These are phyloP conservation scores for Fusarium pseudograminearum DNA, from an alignment of 2,329 filamentous ascomycete species.

Conservation along the genomic window DNA sequence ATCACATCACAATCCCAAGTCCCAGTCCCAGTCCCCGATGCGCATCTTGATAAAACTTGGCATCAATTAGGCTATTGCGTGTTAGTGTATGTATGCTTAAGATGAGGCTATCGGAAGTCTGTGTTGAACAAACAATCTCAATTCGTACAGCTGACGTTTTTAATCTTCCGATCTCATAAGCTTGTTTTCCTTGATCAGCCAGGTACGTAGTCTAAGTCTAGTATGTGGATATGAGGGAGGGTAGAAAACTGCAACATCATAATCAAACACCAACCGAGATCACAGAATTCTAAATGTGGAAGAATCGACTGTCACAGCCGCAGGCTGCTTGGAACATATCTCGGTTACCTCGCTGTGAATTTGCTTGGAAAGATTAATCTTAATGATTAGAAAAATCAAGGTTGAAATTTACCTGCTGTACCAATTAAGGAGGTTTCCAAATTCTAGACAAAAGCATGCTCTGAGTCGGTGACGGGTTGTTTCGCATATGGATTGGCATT, in stretches of 20 bases:
- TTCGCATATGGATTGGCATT: slow-evolving; percentile 3
- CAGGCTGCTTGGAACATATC: slow-evolving; percentile 18
- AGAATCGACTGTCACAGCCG: background rate
- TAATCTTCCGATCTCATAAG: slow-evolving; percentile 22
- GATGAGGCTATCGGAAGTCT: slow-evolving; percentile 18
- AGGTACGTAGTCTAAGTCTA: background rate
- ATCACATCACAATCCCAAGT: slow-evolving; percentile 2
- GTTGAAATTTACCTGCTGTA: background rate
- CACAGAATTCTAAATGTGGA: slow-evolving; percentile 35
- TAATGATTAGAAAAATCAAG: background rate
- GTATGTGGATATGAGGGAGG: slow-evolving; percentile 26
- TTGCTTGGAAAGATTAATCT: slow-evolving; percentile 15
- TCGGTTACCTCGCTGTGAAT: slow-evolving; percentile 26
- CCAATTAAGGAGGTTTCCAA: slow-evolving; percentile 16
- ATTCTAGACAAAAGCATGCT: background rate
- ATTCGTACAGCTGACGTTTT: slow-evolving; percentile 11
- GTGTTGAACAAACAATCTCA: slow-evolving; percentile 26
- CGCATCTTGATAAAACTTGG: slow-evolving; percentile 34
- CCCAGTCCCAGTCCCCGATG: slow-evolving; percentile 15
- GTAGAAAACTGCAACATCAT: slow-evolving; percentile 21
- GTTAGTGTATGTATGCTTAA: background rate
- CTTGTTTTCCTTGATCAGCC: slow-evolving; percentile 15
- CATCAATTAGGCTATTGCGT: slow-evolving; percentile 27
- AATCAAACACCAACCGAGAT: slow-evolving; percentile 37
- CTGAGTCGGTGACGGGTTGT: slow-evolving; percentile 28